phyloP scores from a whole-genome alignment of 371 early-diverging fungal species.

The Funneliformis caledonium region DNA sequence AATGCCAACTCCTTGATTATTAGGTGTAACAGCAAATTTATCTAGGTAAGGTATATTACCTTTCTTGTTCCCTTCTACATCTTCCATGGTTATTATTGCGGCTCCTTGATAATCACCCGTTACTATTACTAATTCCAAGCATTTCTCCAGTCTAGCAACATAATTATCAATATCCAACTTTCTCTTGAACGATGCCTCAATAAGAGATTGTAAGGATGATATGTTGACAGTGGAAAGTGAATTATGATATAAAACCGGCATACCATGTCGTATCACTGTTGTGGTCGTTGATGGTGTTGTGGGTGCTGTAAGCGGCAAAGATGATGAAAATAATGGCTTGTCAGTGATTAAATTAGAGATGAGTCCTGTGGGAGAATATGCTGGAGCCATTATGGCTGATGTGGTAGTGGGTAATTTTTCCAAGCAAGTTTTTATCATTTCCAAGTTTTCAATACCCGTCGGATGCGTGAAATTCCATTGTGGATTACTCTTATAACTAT shows the following conservation, averaged over 20 bases:
- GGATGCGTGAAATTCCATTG: conserved; percentile 41
- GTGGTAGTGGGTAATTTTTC: conserved; percentile 55
- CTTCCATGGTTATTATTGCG: conserved; percentile 70
- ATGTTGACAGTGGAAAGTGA: conserved; percentile 60
- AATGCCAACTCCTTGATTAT: conserved; percentile 88
- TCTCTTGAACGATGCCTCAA: conserved; percentile 82
- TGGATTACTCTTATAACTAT: conserved; percentile 35
- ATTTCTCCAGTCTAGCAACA: conserved; percentile 64
- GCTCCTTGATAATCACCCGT: conserved; percentile 91
- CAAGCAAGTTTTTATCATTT: conserved; percentile 58
- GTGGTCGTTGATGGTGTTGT: conserved; percentile 52
- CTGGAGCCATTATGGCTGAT: conserved; percentile 62
- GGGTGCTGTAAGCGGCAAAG: conserved; percentile 43
- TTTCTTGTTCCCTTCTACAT: conserved; percentile 33
- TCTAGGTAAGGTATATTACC: conserved; percentile 72
- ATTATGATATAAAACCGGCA: conserved; percentile 61
- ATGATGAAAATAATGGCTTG: conserved; percentile 57
- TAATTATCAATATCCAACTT: conserved; percentile 62
- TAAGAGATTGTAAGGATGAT: conserved; percentile 57
- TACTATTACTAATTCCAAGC: conserved; percentile 69
- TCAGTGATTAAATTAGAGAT: conserved; percentile 67
- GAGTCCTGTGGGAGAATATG: conserved; percentile 49
- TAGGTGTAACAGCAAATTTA: conserved; percentile 91
- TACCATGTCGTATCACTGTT: conserved; percentile 81
- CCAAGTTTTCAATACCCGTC: conserved; percentile 56